A percentile compares a stretch with the other conserved stretches of the same genome.
Conservation (phyloP, 768 basidiomycete species). For the Rhodocollybia butyracea region DNA sequence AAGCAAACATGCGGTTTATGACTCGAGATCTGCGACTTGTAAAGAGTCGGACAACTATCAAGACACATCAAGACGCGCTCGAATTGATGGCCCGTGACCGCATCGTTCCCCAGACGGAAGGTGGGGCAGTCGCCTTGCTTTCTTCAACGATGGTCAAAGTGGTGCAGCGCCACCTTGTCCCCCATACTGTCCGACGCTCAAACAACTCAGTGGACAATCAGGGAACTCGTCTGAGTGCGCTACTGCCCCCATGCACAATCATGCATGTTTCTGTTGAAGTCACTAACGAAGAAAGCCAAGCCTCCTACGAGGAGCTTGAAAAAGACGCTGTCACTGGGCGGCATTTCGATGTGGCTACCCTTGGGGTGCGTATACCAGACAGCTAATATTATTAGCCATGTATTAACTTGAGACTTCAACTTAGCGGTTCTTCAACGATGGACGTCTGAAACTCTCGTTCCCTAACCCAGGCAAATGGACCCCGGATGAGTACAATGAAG, state of each 20-base stretch:
- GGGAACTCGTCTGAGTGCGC: not conserved
- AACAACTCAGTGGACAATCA: not conserved
- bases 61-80: not conserved
- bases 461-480: not conserved
- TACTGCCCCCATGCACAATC: not conserved
- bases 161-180: not conserved
- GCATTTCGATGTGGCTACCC: not conserved
- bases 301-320: not conserved
- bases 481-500: not conserved
- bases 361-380: not conserved
- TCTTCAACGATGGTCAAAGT: not conserved
- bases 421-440: not conserved
- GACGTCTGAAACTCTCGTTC: not conserved
- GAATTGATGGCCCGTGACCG: not conserved
- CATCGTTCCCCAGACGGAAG: not conserved
- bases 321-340: not conserved
- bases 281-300: not conserved
- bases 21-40: not conserved
- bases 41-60: not conserved
- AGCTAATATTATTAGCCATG: not conserved
- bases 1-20: not conserved
- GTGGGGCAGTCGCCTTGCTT: not conserved
- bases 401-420: not conserved
- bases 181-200: not conserved
- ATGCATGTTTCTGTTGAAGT: not conserved